phyloP scores from a whole-genome alignment of 352 stramenopile genomes.

The Globisporangium iwayamae region DNA sequence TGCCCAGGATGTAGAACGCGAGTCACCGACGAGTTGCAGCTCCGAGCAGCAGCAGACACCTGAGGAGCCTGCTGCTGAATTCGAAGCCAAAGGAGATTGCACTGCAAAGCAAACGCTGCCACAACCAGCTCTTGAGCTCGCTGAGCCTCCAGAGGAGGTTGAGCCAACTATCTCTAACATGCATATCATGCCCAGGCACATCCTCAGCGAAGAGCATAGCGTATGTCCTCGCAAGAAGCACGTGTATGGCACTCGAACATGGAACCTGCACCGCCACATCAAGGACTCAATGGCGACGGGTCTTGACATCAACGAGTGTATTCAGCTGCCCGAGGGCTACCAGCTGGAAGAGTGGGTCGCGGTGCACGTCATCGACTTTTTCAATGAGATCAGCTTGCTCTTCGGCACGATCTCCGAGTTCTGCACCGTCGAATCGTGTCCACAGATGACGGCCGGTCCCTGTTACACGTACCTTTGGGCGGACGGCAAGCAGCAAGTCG shows the following conservation, averaged over 20 bases:
- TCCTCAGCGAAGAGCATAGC: constrained; percentile 51
- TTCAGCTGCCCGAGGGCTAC: constrained; percentile 63
- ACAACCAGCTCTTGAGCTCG: constrained; percentile 4
- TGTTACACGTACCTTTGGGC: constrained; percentile 90
- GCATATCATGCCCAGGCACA: constrained; percentile 39
- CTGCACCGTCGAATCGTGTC: constrained; percentile 58
- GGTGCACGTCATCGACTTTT: constrained; percentile 89
- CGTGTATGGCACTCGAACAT: constrained; percentile 48
- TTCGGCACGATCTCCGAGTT: constrained; percentile 89
- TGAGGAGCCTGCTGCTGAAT: constrained; percentile 4
- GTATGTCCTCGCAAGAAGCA: constrained; percentile 59
- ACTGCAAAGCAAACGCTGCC: background rate
- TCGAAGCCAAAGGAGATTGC: background rate
- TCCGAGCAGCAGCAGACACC: background rate
- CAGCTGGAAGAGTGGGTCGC: constrained; percentile 65
- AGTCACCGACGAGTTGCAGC: background rate
- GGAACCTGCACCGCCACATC: constrained; percentile 68
- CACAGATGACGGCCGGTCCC: constrained; percentile 67
- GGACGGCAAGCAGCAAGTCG: constrained; percentile 47
- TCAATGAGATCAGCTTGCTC: constrained; percentile 91
- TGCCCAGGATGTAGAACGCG: background rate
- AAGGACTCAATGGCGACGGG: constrained; percentile 62
- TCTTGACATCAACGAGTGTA: constrained; percentile 54
- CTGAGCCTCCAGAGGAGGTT: background rate
- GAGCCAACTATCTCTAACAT: constrained; percentile 8